These are phyloP conservation scores for Abortiporus biennis DNA, from an alignment of 1,284 basidiomycete genomes.

Conservation along the genomic window DNA sequence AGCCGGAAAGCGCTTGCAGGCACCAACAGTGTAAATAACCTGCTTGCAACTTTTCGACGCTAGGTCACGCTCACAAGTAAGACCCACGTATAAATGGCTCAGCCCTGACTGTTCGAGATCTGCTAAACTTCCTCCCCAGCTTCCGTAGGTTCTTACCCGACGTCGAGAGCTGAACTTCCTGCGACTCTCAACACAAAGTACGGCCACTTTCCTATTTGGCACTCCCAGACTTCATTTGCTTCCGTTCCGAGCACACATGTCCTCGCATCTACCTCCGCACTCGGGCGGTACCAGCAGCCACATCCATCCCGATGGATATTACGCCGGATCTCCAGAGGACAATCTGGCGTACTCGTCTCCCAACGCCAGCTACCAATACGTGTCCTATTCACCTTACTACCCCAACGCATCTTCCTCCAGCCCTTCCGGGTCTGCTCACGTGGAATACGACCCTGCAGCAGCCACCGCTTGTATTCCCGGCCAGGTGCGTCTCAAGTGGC, in stretches of 20 bases:
- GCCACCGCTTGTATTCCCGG: no score
- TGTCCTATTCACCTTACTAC: no score
- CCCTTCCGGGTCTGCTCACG: no score
- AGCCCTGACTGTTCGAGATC: not conserved
- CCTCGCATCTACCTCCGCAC: slow-evolving; percentile 4
- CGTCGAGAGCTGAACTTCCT: not conserved
- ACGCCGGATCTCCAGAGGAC: not conserved
- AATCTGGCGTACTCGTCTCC: not conserved
- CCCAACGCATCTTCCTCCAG: no score
- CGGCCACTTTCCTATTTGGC: not conserved
- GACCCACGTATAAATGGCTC: slow-evolving; percentile 2
- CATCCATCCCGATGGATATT: not conserved
- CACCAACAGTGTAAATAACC: no score
- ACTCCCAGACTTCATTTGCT: not conserved
- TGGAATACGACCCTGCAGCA: no score
- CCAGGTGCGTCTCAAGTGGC: no score
- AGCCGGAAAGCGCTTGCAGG: no score
- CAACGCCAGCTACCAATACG: not conserved
- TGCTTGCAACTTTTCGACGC: no score
- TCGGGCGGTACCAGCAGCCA: not conserved
- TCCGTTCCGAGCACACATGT: slow-evolving; percentile 3
- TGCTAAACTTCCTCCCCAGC: not conserved
- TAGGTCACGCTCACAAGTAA: no score
- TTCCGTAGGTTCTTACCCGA: not conserved
- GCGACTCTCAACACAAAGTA: not conserved